These are phyloP conservation scores for Phylloporus scabripes DNA, from an alignment of 768 basidiomycete species.

Conservation along the genomic window DNA sequence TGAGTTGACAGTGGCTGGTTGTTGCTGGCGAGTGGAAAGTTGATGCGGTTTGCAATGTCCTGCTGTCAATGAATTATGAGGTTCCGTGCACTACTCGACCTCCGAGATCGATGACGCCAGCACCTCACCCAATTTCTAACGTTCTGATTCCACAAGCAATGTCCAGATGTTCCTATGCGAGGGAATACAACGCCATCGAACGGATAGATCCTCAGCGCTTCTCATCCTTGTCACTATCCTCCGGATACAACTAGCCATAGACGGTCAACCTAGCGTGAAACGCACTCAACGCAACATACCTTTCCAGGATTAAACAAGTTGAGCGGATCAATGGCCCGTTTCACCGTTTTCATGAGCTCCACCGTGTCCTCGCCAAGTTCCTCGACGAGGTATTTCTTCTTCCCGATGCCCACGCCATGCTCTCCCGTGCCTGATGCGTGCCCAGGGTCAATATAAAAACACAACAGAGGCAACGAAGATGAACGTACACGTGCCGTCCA, in stretches of 20 bases:
- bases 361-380: conserved; percentile 84
- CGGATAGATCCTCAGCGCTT: not conserved
- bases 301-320: conserved; percentile 88
- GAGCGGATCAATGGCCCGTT: conserved; percentile 70
- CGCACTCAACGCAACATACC: conserved; percentile 20
- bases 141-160: too few species aligned
- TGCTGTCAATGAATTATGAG: too few species aligned
- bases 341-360: conserved; percentile 81
- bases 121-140: too few species aligned
- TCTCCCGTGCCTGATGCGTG: conserved; percentile 63
- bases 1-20: too few species aligned
- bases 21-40: too few species aligned
- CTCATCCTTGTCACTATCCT: conserved; percentile 1
- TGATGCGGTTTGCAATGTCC: too few species aligned
- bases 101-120: too few species aligned
- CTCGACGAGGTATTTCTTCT: conserved; percentile 74
- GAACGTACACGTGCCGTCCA: conserved; percentile 71
- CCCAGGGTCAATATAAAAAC: not conserved
- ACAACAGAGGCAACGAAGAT: not conserved
- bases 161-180: not conserved
- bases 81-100: too few species aligned
- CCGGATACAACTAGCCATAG: conserved; percentile 16
- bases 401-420: conserved; percentile 85
- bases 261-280: not conserved
- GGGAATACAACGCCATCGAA: not conserved